Percentiles rank a stretch among this genome's conserved stretches.
Conservation (phyloP, 2,329 filamentous ascomycete species). For the Teratosphaeria epicoccoides region DNA sequence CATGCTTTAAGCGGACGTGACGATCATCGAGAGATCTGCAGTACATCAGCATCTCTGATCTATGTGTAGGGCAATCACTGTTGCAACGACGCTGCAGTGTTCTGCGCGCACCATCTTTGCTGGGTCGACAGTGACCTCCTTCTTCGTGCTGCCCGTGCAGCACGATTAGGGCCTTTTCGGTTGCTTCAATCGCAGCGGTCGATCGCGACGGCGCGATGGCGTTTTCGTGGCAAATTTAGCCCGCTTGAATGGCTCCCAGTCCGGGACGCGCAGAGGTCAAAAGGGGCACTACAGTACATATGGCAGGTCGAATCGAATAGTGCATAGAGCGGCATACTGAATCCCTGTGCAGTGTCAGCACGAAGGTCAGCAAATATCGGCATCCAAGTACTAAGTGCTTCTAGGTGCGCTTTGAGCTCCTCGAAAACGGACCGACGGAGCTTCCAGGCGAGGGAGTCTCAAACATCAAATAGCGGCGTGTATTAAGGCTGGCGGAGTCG, state of each 20-base stretch:
- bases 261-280: no score
- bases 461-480: neutral
- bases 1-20: neutral
- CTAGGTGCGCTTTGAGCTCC: neutral
- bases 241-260: no score
- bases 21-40: neutral
- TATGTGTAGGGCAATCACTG: neutral
- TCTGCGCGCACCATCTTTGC: neutral
- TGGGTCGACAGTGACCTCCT: neutral
- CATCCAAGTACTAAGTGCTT: neutral
- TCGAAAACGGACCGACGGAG: neutral
- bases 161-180: no score
- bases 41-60: neutral
- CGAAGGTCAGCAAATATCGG: neutral
- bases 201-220: no score
- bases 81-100: neutral
- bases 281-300: no score
- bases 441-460: neutral
- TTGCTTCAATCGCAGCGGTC: no score
- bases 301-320: neutral
- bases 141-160: no score
- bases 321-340: neutral
- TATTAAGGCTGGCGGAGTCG: neutral
- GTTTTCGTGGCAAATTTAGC: no score
- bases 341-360: neutral